A percentile compares a stretch with the other conserved stretches of the same genome.
These are phyloP conservation scores for Talaromyces sp. DNA, from an alignment of 2,329 filamentous ascomycete species.

Conservation along the genomic window DNA sequence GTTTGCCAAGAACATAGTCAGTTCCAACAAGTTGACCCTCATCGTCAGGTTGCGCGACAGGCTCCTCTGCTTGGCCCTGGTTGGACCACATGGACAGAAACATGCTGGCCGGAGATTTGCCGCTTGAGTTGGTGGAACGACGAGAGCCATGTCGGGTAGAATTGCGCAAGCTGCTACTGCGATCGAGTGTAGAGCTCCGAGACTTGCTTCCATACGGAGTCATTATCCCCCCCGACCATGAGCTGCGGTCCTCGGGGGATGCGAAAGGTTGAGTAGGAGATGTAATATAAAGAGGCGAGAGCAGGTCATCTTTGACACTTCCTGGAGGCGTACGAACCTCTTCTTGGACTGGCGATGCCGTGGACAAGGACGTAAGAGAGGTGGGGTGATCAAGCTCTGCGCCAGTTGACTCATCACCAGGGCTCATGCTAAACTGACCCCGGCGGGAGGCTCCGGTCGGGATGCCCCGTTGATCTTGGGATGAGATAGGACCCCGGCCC, in stretches of 20 bases:
- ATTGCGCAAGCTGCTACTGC: constrained; percentile 39
- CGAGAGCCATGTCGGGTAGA: constrained; percentile 43
- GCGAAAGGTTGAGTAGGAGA: constrained; percentile 41
- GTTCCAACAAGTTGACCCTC: constrained; percentile 69
- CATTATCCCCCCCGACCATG: constrained; percentile 39
- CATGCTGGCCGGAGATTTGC: constrained; percentile 61
- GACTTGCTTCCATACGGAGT: constrained; percentile 41
- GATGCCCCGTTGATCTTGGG: constrained; percentile 28
- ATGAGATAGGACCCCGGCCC: constrained; percentile 26
- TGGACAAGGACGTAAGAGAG: constrained; percentile 49
- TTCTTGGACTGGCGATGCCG: constrained; percentile 44
- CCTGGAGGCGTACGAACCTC: constrained; percentile 48
- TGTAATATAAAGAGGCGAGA: constrained; percentile 43
- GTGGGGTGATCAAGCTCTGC: constrained; percentile 41
- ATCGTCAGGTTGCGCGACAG: constrained; percentile 60
- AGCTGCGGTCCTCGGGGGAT: constrained; percentile 45
- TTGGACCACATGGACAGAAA: constrained; percentile 60
- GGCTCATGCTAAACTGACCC: constrained; percentile 22
- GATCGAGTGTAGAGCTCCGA: constrained; percentile 37
- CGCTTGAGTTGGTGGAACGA: constrained; percentile 53
- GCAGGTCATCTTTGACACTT: constrained; percentile 34
- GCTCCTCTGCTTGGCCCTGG: constrained; percentile 33
- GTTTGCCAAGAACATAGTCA: constrained; percentile 68
- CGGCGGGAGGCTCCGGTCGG: constrained; percentile 29
- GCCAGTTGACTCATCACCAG: constrained; percentile 28